These are phyloP conservation scores for Claviceps sp. DNA, from an alignment of 2,329 filamentous ascomycete species.

Conservation along the genomic window DNA sequence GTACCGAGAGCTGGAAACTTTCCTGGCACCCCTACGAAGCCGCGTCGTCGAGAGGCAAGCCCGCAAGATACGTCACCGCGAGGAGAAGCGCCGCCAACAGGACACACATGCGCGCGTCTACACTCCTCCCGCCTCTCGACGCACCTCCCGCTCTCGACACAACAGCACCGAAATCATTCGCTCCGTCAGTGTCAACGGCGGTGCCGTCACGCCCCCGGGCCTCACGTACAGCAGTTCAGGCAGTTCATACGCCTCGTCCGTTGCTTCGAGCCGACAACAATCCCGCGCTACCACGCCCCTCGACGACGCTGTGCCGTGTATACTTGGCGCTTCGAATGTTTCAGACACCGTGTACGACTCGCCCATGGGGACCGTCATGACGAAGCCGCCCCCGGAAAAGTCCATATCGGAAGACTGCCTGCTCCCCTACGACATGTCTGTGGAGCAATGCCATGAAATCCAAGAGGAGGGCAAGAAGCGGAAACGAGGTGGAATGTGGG, in stretches of 20 bases:
- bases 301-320: slow-evolving; percentile 31
- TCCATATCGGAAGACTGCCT: slow-evolving; percentile 18
- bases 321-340: slow-evolving; percentile 18
- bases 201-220: slow-evolving; percentile 29
- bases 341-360: slow-evolving; percentile 34
- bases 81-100: slow-evolving; percentile 30
- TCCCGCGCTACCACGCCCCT: slow-evolving; percentile 40
- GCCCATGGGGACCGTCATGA: slow-evolving; percentile 31
- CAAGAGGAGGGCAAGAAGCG: slow-evolving; percentile 38
- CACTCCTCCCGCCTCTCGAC: slow-evolving; percentile 33
- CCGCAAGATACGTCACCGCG: slow-evolving; percentile 35
- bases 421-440: slow-evolving; percentile 42
- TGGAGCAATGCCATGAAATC: slow-evolving; percentile 36
- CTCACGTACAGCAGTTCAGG: slow-evolving; percentile 36
- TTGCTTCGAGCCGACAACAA: slow-evolving; percentile 33
- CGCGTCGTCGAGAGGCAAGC: slow-evolving; percentile 38
- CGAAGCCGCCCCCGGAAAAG: slow-evolving; percentile 18
- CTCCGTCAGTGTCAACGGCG: slow-evolving; percentile 21
- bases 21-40: slow-evolving; percentile 71
- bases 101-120: slow-evolving; percentile 26
- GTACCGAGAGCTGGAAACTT: slow-evolving; percentile 73
- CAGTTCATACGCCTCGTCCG: slow-evolving; percentile 35
- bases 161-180: slow-evolving; percentile 27
- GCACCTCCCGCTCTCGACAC: slow-evolving; percentile 27
- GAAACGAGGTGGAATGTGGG: slow-evolving; percentile 35